Evolutionary conservation across 2,329 filamentous ascomycete genomes (phyloP).

Genomic region (Colletotrichum graminicola): DNA sequence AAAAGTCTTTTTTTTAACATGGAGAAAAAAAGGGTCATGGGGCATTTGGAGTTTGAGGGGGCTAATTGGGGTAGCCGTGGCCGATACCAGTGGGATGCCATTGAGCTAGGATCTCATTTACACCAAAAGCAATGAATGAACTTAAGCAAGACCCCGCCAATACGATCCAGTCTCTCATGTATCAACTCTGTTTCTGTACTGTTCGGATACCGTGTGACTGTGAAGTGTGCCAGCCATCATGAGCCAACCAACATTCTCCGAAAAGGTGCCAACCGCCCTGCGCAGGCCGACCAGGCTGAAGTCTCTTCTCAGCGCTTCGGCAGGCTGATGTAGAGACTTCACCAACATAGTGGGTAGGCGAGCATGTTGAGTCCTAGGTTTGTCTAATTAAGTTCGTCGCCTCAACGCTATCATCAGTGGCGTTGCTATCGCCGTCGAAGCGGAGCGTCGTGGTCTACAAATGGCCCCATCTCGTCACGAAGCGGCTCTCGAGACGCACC

Average conservation of each 20-base stretch:
- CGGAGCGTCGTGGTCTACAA: background rate
- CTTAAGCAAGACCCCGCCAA: constrained; percentile 41
- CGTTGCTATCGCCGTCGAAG: background rate
- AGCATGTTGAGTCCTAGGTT: background rate
- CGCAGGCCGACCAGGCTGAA: background rate
- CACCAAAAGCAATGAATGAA: constrained; percentile 54
- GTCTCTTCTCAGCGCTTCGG: background rate
- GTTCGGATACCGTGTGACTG: background rate
- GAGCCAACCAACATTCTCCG: background rate
- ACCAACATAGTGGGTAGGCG: background rate
- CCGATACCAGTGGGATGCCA: constrained; percentile 51
- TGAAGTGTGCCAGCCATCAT: background rate
- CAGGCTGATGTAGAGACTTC: background rate
- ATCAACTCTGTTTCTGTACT: background rate
- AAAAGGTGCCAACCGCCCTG: background rate
- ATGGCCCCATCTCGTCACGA: background rate
- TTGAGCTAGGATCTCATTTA: constrained; percentile 50
- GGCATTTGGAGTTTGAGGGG: constrained; percentile 54
- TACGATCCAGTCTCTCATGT: constrained; percentile 34
- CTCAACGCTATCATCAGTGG: background rate
- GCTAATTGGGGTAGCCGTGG: constrained; percentile 51
- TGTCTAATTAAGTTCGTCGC: background rate
- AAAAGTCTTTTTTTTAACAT: constrained; percentile 13
- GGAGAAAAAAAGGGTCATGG: constrained; percentile 48
- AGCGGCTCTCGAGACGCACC: background rate